Percentiles rank a stretch among this genome's conserved stretches.
Conservation (phyloP, 1,284 basidiomycete genomes). For the Tilletia setariae region DNA sequence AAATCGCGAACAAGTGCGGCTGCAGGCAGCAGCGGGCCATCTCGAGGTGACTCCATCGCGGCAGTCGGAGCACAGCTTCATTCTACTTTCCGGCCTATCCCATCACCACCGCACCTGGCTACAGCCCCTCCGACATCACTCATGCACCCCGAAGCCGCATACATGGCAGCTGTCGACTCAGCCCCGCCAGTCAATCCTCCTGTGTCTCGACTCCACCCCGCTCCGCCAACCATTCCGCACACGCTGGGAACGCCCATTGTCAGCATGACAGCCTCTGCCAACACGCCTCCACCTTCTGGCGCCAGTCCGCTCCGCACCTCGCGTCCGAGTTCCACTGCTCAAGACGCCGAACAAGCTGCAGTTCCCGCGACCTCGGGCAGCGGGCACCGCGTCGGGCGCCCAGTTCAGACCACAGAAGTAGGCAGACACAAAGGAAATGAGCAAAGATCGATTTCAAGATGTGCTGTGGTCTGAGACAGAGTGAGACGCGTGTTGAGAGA, state of each 20-base stretch:
- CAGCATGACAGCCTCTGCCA: neutral
- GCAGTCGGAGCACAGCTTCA: neutral
- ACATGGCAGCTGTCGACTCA: neutral
- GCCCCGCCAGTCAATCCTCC: neutral
- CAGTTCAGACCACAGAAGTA: too few relatives aligned
- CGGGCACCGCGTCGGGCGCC: too few relatives aligned
- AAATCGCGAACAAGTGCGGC: neutral
- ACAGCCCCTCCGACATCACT: neutral
- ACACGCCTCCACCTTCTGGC: neutral
- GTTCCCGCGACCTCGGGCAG: too few relatives aligned
- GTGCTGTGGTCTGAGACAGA: too few relatives aligned
- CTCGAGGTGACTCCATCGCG: neutral
- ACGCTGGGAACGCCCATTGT: neutral
- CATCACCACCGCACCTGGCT: neutral
- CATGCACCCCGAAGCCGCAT: neutral
- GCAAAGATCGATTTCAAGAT: too few relatives aligned
- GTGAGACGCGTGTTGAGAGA: too few relatives aligned
- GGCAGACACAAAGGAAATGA: too few relatives aligned
- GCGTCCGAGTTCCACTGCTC: neutral
- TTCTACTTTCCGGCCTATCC: slow-evolving; percentile 12
- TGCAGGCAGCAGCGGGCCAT: neutral
- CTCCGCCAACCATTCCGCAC: neutral
- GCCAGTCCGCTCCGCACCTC: neutral
- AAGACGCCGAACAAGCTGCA: neutral
- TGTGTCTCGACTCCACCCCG: neutral